Conservation (phyloP, 1,139 yeast species). For the Lodderomyces metapsilosis region DNA sequence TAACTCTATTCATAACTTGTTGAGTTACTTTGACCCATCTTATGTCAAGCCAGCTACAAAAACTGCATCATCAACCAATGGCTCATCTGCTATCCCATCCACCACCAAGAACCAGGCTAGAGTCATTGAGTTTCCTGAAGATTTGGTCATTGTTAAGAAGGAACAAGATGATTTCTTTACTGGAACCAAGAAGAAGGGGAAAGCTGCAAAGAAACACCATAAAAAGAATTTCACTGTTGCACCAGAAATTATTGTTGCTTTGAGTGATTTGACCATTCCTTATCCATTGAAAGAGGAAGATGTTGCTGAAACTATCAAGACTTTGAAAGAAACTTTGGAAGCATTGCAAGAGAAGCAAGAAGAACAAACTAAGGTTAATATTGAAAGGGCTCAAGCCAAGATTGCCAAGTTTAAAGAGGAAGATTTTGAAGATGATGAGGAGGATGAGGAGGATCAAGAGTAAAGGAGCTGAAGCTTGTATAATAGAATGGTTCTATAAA, state of each 20-base stretch:
- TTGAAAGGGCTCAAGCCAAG: constrained; percentile 73
- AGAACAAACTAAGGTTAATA: constrained; percentile 73
- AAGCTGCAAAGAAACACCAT: constrained; percentile 36
- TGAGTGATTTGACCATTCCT: constrained; percentile 73
- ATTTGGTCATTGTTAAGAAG: constrained; percentile 62
- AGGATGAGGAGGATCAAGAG: constrained; percentile 18
- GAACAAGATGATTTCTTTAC: constrained; percentile 60
- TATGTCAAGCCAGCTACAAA: constrained; percentile 56
- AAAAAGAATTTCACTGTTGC: constrained; percentile 64
- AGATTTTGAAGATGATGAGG: constrained; percentile 30
- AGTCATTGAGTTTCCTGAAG: constrained; percentile 59
- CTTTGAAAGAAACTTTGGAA: constrained; percentile 71
- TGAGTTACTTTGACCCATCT: constrained; percentile 74
- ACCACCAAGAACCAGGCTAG: constrained; percentile 36
- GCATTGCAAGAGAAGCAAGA: constrained; percentile 75
- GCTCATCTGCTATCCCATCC: constrained; percentile 23
- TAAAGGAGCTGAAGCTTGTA: not conserved
- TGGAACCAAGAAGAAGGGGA: constrained; percentile 48
- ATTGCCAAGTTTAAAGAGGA: constrained; percentile 61
- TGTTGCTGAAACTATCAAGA: constrained; percentile 61
- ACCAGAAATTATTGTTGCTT: constrained; percentile 74
- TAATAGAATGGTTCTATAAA: not conserved
- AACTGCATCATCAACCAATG: constrained; percentile 21
- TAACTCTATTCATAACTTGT: constrained; percentile 66
- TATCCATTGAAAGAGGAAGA: constrained; percentile 82